A percentile compares a stretch with the other conserved stretches of the same genome.
These are phyloP conservation scores for Gonapodya prolifera DNA, from an alignment of 192 early-diverging fungal species.

Conservation along the genomic window DNA sequence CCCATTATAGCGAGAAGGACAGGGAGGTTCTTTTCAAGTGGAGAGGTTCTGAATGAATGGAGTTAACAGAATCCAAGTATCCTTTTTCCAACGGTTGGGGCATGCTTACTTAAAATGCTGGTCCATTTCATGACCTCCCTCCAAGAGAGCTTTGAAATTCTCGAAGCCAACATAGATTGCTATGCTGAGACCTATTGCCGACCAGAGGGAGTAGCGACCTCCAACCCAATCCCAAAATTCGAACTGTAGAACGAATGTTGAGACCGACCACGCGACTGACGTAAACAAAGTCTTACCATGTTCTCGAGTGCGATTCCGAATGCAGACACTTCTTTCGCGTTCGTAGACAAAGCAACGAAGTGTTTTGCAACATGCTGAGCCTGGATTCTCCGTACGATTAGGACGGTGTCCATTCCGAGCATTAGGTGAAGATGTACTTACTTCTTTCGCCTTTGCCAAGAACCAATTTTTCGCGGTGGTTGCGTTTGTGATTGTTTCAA, in stretches of 20 bases:
- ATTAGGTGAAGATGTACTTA: slow-evolving; percentile 22
- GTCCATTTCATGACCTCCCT: slow-evolving; percentile 94
- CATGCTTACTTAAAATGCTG: slow-evolving; percentile 55
- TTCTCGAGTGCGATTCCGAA: slow-evolving; percentile 93
- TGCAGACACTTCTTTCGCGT: slow-evolving; percentile 69
- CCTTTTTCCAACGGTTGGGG: background rate
- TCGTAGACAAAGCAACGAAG: slow-evolving; percentile 96
- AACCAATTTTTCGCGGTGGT: slow-evolving; percentile 90
- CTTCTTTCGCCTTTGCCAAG: slow-evolving; percentile 69
- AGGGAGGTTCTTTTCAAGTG: slow-evolving; percentile 88
- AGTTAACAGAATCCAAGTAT: no score
- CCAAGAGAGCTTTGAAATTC: slow-evolving; percentile 82
- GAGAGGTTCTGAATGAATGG: slow-evolving; percentile 47
- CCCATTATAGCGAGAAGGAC: slow-evolving; percentile 79
- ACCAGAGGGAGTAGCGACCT: slow-evolving; percentile 98
- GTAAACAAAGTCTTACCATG: slow-evolving; percentile 39
- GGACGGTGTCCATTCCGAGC: background rate
- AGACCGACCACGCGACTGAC: no score
- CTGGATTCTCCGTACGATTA: slow-evolving; percentile 17
- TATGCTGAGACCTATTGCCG: slow-evolving; percentile 96
- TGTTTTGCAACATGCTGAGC: slow-evolving; percentile 87
- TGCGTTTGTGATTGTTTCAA: slow-evolving; percentile 97
- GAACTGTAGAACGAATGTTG: slow-evolving; percentile 37
- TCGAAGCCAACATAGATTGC: slow-evolving; percentile 88
- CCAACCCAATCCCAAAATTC: slow-evolving; percentile 99